A percentile compares a stretch with the other conserved stretches of the same genome.
These are phyloP conservation scores for Limnomonas spitsbergensis DNA, from an alignment of 139 green algal genomes.

Conservation along the genomic window DNA sequence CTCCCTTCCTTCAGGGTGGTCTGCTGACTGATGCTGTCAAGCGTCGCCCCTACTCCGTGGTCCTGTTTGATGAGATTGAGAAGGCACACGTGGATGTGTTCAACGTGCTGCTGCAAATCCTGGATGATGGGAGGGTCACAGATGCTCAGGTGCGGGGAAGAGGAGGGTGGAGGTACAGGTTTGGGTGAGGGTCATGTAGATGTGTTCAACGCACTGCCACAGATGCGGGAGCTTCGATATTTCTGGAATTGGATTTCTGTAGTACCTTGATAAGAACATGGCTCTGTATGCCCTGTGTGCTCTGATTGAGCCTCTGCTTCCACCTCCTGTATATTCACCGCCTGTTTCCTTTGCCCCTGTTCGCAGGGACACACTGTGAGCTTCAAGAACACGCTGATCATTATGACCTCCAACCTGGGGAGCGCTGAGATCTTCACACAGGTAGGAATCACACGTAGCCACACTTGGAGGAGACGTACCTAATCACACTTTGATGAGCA, in stretches of 20 bases:
- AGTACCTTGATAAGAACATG: too few relatives aligned
- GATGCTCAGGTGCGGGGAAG: slow-evolving; percentile 58
- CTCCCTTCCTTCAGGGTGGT: slow-evolving; percentile 71
- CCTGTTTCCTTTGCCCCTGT: too few relatives aligned
- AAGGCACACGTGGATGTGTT: slow-evolving; percentile 99
- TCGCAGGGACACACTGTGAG: slow-evolving; percentile 80
- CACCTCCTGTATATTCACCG: too few relatives aligned
- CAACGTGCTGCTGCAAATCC: slow-evolving; percentile 94
- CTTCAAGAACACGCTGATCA: slow-evolving; percentile 97
- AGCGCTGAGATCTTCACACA: slow-evolving; percentile 29
- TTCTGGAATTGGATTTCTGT: not conserved
- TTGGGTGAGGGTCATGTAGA: slow-evolving; percentile 91
- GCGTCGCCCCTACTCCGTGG: slow-evolving; percentile 79
- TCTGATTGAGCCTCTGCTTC: too few relatives aligned
- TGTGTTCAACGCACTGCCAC: slow-evolving; percentile 97
- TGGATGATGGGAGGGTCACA: slow-evolving; percentile 94
- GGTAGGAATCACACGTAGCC: not conserved
- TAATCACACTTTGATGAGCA: not conserved
- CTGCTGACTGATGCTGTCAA: slow-evolving; percentile 88
- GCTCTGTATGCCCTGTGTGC: too few relatives aligned
- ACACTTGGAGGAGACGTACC: too few relatives aligned
- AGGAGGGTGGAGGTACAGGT: not conserved
- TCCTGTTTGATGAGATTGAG: slow-evolving; percentile 98
- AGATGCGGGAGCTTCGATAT: slow-evolving; percentile 78
- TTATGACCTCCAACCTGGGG: slow-evolving; percentile 97